Evolutionary conservation across 2,329 filamentous ascomycete species (phyloP).

Genomic region (Aspergillus sclerotialis): DNA sequence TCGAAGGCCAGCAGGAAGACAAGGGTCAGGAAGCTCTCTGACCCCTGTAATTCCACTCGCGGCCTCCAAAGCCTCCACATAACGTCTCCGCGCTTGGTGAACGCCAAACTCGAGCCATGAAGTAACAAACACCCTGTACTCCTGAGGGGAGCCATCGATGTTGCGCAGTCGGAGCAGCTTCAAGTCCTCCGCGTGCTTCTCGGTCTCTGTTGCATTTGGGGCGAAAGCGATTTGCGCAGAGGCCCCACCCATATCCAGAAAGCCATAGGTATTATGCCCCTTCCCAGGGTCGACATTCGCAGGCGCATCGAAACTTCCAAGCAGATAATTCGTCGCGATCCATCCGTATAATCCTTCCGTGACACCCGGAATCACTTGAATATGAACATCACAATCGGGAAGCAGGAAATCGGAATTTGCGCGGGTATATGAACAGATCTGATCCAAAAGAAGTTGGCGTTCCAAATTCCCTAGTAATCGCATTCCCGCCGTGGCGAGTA

Average conservation of each 20-base stretch:
- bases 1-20: conserved; percentile 70
- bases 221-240: conserved; percentile 98
- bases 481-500: conserved; percentile 95
- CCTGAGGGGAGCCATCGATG: conserved; percentile 66
- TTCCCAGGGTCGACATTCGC: conserved; percentile 73
- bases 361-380: conserved; percentile 91
- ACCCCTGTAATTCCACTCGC: conserved; percentile 53
- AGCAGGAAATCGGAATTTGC: conserved; percentile 72
- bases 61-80: conserved; percentile 68
- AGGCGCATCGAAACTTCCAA: conserved; percentile 81
- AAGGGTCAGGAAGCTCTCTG: conserved; percentile 78
- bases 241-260: conserved; percentile 96
- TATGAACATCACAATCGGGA: conserved; percentile 81
- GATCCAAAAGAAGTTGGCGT: conserved; percentile 63
- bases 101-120: conserved; percentile 98
- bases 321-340: conserved; percentile 92
- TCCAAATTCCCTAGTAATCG: conserved; percentile 70
- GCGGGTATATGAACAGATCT: conserved; percentile 76
- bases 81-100: conserved; percentile 80
- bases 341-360: conserved; percentile 95
- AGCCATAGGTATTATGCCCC: conserved; percentile 89
- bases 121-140: conserved; percentile 88
- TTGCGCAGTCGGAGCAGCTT: conserved; percentile 80
- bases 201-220: conserved; percentile 82
- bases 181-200: conserved; percentile 82